phyloP scores from a whole-genome alignment of 306 rosid species.

The Purshia tridentata region DNA sequence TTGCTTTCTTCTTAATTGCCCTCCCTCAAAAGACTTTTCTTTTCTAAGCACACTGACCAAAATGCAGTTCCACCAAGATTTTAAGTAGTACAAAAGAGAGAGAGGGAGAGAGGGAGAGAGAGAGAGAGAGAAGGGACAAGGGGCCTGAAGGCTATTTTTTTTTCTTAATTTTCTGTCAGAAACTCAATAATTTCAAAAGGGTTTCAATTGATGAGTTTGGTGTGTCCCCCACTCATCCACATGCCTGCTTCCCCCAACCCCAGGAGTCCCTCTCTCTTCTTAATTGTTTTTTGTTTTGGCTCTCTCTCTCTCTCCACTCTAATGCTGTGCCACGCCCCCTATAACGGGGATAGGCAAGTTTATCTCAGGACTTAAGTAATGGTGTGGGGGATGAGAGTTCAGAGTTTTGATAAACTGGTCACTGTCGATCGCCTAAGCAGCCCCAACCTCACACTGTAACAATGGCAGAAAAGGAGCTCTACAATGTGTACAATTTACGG shows the following conservation, averaged over 20 bases:
- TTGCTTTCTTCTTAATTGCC: neutral
- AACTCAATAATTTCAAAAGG: slow-evolving; percentile 45
- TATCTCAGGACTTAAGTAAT: too few species aligned
- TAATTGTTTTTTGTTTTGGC: slow-evolving; percentile 2
- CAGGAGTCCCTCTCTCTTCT: slow-evolving; percentile 47
- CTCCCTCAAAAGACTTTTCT: neutral
- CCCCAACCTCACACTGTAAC: too few species aligned
- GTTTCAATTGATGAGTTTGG: slow-evolving; percentile 33
- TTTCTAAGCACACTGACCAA: slow-evolving; percentile 23
- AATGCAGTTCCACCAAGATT: slow-evolving; percentile 34
- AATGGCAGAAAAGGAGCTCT: too few species aligned
- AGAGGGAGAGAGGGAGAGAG: neutral
- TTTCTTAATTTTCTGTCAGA: slow-evolving; percentile 9
- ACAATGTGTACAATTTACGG: too few species aligned
- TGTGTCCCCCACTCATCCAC: slow-evolving; percentile 78
- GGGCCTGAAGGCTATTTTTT: neutral
- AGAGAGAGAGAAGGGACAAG: neutral
- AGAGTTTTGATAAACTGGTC: too few species aligned
- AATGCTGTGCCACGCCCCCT: too few species aligned
- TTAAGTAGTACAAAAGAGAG: slow-evolving; percentile 1
- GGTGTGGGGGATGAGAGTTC: too few species aligned
- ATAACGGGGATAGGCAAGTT: too few species aligned
- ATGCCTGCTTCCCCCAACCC: slow-evolving; percentile 75
- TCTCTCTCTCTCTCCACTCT: slow-evolving; percentile 2
- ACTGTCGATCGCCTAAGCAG: too few species aligned